Percentiles rank a stretch among this genome's conserved stretches.
phyloP scores from a whole-genome alignment of 176 grass and related monocot species.

The Rhynchospora tenuis region DNA sequence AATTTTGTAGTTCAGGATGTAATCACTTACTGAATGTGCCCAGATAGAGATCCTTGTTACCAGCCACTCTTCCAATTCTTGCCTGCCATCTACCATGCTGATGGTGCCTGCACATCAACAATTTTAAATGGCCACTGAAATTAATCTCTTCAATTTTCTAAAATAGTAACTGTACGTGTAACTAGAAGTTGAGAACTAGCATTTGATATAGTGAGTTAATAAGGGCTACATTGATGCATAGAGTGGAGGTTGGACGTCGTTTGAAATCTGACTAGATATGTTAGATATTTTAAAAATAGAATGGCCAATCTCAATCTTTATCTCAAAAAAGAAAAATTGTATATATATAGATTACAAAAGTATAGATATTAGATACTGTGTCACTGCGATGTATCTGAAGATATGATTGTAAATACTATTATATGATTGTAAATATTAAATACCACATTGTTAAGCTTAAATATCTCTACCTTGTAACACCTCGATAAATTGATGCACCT shows the following conservation, averaged over 20 bases:
- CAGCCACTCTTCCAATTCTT: conserved; percentile 71
- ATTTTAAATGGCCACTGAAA: neutral
- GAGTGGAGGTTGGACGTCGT: no score
- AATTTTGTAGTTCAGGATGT: neutral
- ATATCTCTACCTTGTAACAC: conserved; percentile 66
- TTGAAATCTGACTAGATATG: no score
- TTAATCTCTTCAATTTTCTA: neutral
- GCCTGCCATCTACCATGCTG: conserved; percentile 89
- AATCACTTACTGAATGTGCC: conserved; percentile 68
- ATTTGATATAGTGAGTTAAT: no score
- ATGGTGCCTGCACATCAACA: conserved; percentile 45
- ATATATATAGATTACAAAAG: no score
- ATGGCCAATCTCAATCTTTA: no score
- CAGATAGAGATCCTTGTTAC: conserved; percentile 82
- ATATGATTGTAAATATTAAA: neutral
- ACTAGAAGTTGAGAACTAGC: no score
- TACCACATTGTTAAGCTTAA: neutral
- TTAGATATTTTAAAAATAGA: no score
- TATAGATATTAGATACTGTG: no score
- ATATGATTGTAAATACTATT: neutral
- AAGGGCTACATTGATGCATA: no score
- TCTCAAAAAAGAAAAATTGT: no score
- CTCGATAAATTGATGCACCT: conserved; percentile 67
- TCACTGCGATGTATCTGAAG: neutral
- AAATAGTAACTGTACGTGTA: neutral